phyloP scores from a whole-genome alignment of 2,329 filamentous ascomycete species.

The Meredithiella fracta region DNA sequence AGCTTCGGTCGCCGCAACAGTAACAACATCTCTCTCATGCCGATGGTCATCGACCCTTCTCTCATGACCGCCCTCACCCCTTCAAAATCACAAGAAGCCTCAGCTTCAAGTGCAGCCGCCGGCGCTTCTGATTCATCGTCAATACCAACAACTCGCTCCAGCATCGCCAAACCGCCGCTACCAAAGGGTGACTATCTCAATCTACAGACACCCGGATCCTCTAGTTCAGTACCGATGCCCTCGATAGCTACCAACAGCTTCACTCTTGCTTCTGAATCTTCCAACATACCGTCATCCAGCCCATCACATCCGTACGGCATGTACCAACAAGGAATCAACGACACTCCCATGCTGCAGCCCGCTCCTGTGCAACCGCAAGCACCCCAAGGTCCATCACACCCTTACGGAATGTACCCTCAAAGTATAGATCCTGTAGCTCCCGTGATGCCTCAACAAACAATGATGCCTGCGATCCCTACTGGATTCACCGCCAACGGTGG shows the following conservation, averaged over 20 bases:
- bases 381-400: constrained; percentile 52
- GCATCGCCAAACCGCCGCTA: constrained; percentile 5
- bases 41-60: not conserved
- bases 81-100: not conserved
- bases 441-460: constrained; percentile 32
- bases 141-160: not conserved
- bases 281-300: constrained; percentile 6
- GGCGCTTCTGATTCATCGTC: not conserved
- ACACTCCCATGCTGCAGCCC: constrained; percentile 1
- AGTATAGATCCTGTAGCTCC: constrained; percentile 58
- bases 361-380: constrained; percentile 1
- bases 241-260: constrained; percentile 5
- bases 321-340: constrained; percentile 13
- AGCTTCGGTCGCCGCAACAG: not conserved
- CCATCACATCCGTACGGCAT: constrained; percentile 14
- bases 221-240: constrained; percentile 1
- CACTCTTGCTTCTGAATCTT: constrained; percentile 9
- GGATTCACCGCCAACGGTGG: constrained; percentile 54
- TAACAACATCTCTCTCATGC: not conserved
- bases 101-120: not conserved
- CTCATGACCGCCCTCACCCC: not conserved
- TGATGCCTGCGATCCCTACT: constrained; percentile 33
- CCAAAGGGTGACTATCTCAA: constrained; percentile 11
- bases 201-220: not conserved
- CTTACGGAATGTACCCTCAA: constrained; percentile 73